A percentile compares a stretch with the other conserved stretches of the same genome.
phyloP scores from a whole-genome alignment of 1,284 basidiomycete genomes.

The Tranzscheliella williamsii region DNA sequence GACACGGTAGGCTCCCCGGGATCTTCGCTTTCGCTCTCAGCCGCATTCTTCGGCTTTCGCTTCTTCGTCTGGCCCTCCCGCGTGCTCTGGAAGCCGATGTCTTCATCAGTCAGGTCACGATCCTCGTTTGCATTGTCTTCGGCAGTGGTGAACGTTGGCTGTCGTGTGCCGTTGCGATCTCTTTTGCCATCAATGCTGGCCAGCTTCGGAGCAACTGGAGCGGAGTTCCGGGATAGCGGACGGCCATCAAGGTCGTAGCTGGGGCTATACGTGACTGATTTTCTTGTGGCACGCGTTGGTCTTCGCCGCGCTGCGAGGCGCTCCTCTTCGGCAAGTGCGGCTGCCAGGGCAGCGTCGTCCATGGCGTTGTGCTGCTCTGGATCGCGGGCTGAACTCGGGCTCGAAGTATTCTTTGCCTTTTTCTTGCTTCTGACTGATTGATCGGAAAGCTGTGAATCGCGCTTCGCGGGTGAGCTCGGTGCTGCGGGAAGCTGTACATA shows the following conservation, averaged over 20 bases:
- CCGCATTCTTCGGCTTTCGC: constrained; percentile 12
- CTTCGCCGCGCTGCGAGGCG: constrained; percentile 14
- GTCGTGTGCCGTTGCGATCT: constrained; percentile 7
- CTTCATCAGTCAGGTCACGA: constrained; percentile 19
- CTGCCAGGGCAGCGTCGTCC: constrained; percentile 32
- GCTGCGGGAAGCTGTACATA: too few species aligned
- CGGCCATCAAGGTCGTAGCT: constrained; percentile 24
- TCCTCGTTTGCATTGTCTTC: constrained; percentile 7
- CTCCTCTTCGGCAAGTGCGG: constrained; percentile 20
- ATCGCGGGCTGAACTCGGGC: too few species aligned
- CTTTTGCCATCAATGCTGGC: too few species aligned
- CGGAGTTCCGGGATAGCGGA: constrained; percentile 7
- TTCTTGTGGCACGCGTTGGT: constrained; percentile 11
- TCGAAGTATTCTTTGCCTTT: too few species aligned
- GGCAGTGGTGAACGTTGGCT: constrained; percentile 19
- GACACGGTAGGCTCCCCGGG: too few species aligned
- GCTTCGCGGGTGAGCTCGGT: too few species aligned
- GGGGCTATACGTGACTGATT: constrained; percentile 25
- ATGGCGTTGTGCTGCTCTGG: too few species aligned
- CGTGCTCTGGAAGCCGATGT: constrained; percentile 11
- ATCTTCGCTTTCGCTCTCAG: too few species aligned
- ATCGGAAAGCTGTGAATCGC: too few species aligned
- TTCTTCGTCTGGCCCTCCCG: background rate
- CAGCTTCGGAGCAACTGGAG: too few species aligned
- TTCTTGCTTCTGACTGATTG: too few species aligned